Evolutionary conservation across 2,329 filamentous ascomycete species (phyloP), one percentile per base, ranked within the genome.

Genomic region (Paecilomyces variotii): DNA sequence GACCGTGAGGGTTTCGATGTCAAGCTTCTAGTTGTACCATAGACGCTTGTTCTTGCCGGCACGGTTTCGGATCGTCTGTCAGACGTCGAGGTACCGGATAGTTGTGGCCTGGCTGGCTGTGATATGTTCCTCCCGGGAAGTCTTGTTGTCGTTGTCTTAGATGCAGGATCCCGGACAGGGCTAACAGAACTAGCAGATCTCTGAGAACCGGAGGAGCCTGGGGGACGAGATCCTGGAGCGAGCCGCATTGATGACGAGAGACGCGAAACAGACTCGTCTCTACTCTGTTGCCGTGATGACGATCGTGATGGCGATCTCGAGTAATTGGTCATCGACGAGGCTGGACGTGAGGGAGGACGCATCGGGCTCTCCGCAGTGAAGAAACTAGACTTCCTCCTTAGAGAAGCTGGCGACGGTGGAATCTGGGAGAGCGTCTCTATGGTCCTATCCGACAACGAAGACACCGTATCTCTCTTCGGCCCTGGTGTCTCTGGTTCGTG

Each of bases 401-500:
- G 84, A 53, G 88, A 73, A 0, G 84, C 84, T 3, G 92, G 91
- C 0, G 91, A 94, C 0, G 89, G 85, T 0, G 91, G 89, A 30
- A 96, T 78, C 53, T 86, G 84, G 2, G 91, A 83, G 4, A 97
- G 77, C 0, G 90, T 96, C 71, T 96, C 90, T 50, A 96, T 87
- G 0, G 92, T 95, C 59, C 93, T 82, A 66, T 97, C 92, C 0
- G 88, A 86, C 3, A 97, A 61, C 4, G 74, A 75, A 14, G 73
- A 67, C n/a, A 4, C 68, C 67, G 28, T 60, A 57, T 50, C 59
- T 59, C 19, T 63, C 59, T 45, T 45, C 55, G 67, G 67, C 35
- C 66, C 70, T 39, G 70, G 63, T 50, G 55, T 58, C 50, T 70
- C 63, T 55, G 54, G 55, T 35, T 66, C 65, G 10, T 68, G 54